phyloP scores from a whole-genome alignment of 306 rosid genomes.

The Casuarina cunninghamiana region DNA sequence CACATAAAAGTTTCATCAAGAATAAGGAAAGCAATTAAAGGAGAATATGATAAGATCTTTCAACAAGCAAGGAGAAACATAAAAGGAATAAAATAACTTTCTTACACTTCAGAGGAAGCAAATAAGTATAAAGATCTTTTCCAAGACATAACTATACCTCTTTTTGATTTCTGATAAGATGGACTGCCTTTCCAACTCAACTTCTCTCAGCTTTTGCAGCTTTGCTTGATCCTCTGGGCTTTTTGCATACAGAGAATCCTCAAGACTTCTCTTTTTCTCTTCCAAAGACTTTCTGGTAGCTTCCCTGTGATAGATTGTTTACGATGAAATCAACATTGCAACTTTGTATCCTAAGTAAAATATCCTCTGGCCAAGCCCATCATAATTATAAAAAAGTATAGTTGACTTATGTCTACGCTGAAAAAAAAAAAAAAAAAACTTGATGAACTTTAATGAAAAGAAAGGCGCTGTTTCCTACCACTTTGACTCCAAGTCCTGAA shows the following conservation, averaged over 20 bases:
- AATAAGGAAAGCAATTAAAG: slow-evolving; percentile 7
- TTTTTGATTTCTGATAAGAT: slow-evolving; percentile 42
- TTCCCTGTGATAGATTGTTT: slow-evolving; percentile 55
- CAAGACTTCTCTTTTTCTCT: slow-evolving; percentile 63
- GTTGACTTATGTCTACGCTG: background rate
- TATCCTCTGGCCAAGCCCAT: slow-evolving; percentile 1
- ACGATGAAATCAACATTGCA: slow-evolving; percentile 22
- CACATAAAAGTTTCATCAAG: slow-evolving; percentile 16
- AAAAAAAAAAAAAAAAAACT: slow-evolving; percentile 9
- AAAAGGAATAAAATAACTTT: slow-evolving; percentile 5
- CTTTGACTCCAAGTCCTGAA: slow-evolving; percentile 53
- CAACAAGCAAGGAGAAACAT: background rate
- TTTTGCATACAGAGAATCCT: slow-evolving; percentile 55
- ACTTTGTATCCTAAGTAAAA: background rate
- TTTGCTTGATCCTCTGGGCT: slow-evolving; percentile 54
- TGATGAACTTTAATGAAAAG: slow-evolving; percentile 15
- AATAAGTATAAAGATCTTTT: background rate
- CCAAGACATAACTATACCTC: slow-evolving; percentile 23
- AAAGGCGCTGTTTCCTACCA: slow-evolving; percentile 44
- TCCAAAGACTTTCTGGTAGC: slow-evolving; percentile 56
- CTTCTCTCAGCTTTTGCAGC: slow-evolving; percentile 55
- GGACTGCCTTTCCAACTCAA: slow-evolving; percentile 56
- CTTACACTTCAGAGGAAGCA: slow-evolving; percentile 6
- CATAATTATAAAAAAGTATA: slow-evolving; percentile 8
- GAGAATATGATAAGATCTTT: slow-evolving; percentile 17